Base-by-base conservation (phyloP, 768 basidiomycete species). In the Vishniacozyma victoriae region DNA sequence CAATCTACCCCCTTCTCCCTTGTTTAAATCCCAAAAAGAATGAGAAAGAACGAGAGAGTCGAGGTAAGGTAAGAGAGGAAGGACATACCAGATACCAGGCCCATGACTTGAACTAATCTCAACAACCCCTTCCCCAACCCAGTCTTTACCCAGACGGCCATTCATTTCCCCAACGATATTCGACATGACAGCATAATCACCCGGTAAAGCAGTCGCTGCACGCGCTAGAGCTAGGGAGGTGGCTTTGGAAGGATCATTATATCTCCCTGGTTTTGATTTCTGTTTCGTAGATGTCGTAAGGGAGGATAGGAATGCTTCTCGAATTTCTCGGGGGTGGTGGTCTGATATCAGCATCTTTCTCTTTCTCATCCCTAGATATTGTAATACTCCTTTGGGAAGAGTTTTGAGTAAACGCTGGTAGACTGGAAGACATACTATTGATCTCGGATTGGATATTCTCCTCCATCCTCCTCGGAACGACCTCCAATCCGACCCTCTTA, bases 381-480 rank as follows among this genome's bases (percentile, higher is more conserved):
- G n/a, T n/a, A n/a, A n/a, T n/a, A n/a, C n/a, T n/a, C n/a, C n/a
- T n/a, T n/a, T n/a, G n/a, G n/a, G n/a, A n/a, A n/a, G n/a, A n/a
- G n/a, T n/a, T n/a, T n/a, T n/a, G n/a, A n/a, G n/a, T n/a, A n/a
- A n/a, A n/a, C n/a, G n/a, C n/a, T n/a, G n/a, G n/a, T n/a, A n/a
- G n/a, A n/a, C n/a, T n/a, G n/a, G n/a, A n/a, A 18, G 12, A 53
- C 64, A 42, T 53, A 73, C 71, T 48, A 14, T 69, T 54, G n/a
- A 96, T 85, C 44, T 91, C 76, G 9, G 70, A 59, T 48, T 78
- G 77, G 41, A 95, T 83, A 4, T 83, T 74, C 12, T 75, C 75
- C 55, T 82, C 78, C 35, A 96, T 75, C 69, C 90, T 83, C 7
- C 77, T 69, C 0, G 91, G 84, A 12, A 96, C 62, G 12, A 83